Base-by-base conservation (phyloP, 2,329 filamentous ascomycete species). In the Hypoxylon sp. region DNA sequence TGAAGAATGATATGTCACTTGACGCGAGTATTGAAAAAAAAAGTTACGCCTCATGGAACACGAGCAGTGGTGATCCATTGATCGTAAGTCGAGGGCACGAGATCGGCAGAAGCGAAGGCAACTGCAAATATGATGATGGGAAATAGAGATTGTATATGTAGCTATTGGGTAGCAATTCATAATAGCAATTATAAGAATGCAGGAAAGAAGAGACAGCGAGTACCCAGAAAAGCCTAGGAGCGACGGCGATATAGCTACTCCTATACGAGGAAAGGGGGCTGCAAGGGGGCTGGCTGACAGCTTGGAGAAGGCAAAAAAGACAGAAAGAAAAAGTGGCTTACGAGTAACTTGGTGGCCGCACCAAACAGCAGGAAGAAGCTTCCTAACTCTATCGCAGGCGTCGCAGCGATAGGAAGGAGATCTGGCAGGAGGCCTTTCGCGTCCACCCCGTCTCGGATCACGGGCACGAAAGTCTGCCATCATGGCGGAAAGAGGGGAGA, bases 281-380 rank as follows among this genome's bases (percentile, higher is more conserved):
- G 12, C 45, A 28, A 42, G 18, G 22, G 50, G 3, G 16, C 11
- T 38, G 3, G 9, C 28, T 2, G n/a, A 36, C 2, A 26, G 20
- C 44, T 32, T 11, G 45, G 38, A 33, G 32, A 32, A 44, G 40
- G n/a, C 5, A 42, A 46, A 14, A 55, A 44, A 2, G 6, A 49
- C 48, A 52, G 3, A 59, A 14, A 22, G 28, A 14, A n/a, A 14
- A 30, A 38, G 26, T 20, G 28, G 60, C 67, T 69, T 62, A 69
- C 67, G 64, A 24, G 64, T 45, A 2, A 69, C 57, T 22, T 58
- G 20, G 22, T 69, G 67, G 1, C 22, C 40, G 30, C 67, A 69
- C 56, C 60, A 64, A 11, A 18, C 55, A 9, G 67, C 67, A 33
- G 67, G 67, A 32, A 69, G 60, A 18, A 69, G 6, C 50, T 60